Percentiles rank a stretch among this genome's conserved stretches.
phyloP scores from a whole-genome alignment of 2,329 filamentous ascomycete species.

The Pseudogymnoascus sp. region DNA sequence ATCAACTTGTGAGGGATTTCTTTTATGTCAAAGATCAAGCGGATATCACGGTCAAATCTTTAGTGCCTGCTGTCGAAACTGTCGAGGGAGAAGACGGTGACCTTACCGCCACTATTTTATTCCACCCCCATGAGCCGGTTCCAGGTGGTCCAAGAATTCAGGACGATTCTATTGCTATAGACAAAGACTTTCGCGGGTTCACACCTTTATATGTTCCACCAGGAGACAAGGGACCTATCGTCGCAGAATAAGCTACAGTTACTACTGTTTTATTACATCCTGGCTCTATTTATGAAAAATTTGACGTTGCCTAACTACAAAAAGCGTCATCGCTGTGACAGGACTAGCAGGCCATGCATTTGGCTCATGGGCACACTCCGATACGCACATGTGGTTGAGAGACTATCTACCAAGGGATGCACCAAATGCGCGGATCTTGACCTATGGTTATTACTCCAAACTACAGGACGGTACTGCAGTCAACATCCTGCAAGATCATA shows the following conservation, averaged over 20 bases:
- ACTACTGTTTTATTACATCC: neutral
- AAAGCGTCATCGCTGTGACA: conserved; percentile 15
- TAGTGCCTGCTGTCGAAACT: neutral
- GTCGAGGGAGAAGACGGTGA: conserved; percentile 2
- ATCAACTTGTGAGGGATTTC: neutral
- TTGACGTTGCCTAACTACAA: neutral
- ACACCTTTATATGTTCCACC: neutral
- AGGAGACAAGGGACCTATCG: neutral
- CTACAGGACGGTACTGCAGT: neutral
- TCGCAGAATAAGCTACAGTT: neutral
- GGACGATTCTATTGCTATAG: neutral
- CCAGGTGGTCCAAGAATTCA: neutral
- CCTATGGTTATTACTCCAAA: conserved; percentile 12
- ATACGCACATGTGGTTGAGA: conserved; percentile 14
- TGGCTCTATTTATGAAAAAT: neutral
- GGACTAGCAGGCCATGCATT: conserved; percentile 15
- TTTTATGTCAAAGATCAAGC: conserved; percentile 10
- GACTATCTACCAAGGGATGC: conserved; percentile 11
- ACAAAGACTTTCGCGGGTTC: neutral
- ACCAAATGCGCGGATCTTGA: conserved; percentile 13
- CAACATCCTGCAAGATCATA: neutral
- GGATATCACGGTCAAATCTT: conserved; percentile 4
- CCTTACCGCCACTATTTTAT: neutral
- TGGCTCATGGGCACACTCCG: conserved; percentile 9
- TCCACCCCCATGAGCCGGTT: neutral